phyloP scores from a whole-genome alignment of 2,329 filamentous ascomycete species.

The Trichoderma breve region DNA sequence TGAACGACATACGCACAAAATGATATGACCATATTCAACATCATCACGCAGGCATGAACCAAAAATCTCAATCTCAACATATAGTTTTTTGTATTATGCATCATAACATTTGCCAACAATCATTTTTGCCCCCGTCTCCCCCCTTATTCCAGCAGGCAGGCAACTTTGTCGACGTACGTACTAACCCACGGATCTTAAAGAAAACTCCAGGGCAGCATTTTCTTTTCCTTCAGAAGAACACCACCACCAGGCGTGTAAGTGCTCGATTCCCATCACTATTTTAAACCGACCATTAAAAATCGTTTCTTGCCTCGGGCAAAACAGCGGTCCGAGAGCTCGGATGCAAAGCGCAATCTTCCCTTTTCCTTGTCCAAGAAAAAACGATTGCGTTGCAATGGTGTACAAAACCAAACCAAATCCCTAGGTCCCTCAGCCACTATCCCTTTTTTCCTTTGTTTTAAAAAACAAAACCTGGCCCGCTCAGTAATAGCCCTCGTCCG shows the following conservation, averaged over 20 bases:
- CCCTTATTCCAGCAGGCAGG: not conserved
- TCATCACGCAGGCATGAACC: not conserved
- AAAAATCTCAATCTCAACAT: not conserved
- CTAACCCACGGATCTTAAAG: not conserved
- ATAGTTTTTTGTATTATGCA: conserved; percentile 9
- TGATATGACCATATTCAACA: not conserved
- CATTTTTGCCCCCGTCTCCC: not conserved
- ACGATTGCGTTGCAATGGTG: conserved; percentile 10
- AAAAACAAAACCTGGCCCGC: not conserved
- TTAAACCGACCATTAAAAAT: not conserved
- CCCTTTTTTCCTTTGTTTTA: not conserved
- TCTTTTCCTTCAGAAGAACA: not conserved
- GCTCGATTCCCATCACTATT: not conserved
- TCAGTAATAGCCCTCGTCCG: conserved; percentile 2
- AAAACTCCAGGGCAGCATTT: not conserved
- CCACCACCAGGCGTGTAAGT: not conserved
- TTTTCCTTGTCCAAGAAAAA: conserved; percentile 13
- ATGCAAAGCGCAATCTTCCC: not conserved
- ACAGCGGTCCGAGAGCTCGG: not conserved
- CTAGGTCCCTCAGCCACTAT: not conserved
- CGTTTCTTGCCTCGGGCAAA: not conserved
- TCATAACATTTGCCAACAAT: not conserved
- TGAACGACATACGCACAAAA: too few relatives aligned
- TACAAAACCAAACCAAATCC: conserved; percentile 17
- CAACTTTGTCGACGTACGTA: not conserved